A percentile compares a stretch with the other conserved stretches of the same genome.
phyloP scores from a whole-genome alignment of 768 basidiomycete species.

The Lentinus tigrinus region DNA sequence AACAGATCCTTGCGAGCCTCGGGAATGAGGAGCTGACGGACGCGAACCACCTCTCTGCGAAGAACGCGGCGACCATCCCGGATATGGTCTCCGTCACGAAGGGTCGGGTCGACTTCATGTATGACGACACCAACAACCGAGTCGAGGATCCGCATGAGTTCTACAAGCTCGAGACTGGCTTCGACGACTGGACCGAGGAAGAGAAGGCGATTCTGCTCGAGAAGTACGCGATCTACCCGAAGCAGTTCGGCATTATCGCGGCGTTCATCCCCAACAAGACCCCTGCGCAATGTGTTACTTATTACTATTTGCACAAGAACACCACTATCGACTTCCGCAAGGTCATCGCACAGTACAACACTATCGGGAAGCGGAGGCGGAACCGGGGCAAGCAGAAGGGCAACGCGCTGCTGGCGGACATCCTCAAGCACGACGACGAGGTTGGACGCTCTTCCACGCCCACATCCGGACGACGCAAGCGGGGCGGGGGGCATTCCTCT shows the following conservation, averaged over 20 bases:
- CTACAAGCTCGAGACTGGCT: constrained; percentile 70
- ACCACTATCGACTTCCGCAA: constrained; percentile 80
- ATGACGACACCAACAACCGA: constrained; percentile 83
- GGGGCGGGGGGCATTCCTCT: constrained; percentile 3
- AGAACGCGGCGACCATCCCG: constrained; percentile 84
- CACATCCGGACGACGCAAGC: constrained; percentile 10
- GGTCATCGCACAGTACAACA: constrained; percentile 63
- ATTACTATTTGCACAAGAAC: constrained; percentile 96
- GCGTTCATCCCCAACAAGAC: constrained; percentile 80
- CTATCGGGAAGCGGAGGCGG: constrained; percentile 59
- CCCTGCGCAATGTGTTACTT: constrained; percentile 84
- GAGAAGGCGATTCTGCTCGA: constrained; percentile 79
- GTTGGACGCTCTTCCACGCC: constrained; percentile 23
- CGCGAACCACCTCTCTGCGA: constrained; percentile 80
- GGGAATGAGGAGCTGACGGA: constrained; percentile 93
- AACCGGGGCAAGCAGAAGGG: constrained; percentile 74
- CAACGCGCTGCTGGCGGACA: constrained; percentile 78
- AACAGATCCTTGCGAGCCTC: constrained; percentile 93
- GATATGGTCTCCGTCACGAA: constrained; percentile 81
- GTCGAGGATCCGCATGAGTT: constrained; percentile 77
- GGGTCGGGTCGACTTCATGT: constrained; percentile 60
- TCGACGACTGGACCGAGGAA: constrained; percentile 83
- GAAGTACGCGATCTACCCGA: constrained; percentile 82
- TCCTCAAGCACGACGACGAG: constrained; percentile 68
- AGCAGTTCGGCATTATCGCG: constrained; percentile 95